Conservation (phyloP, 2,329 filamentous ascomycete species). For the Pezicula neosporulosa region DNA sequence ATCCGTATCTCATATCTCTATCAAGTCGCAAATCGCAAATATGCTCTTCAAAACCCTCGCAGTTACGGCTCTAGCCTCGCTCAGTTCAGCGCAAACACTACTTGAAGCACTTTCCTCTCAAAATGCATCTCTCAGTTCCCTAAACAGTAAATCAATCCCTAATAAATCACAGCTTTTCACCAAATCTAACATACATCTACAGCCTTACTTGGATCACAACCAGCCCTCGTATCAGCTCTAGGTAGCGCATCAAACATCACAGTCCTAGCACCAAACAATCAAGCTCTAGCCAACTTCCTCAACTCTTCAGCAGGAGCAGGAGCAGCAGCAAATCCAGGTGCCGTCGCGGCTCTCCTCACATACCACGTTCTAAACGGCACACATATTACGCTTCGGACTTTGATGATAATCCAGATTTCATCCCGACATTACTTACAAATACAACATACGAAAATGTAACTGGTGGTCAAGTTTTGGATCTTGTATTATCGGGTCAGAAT, state of each 20-base stretch:
- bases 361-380: constrained; percentile 27
- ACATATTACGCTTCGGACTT: constrained; percentile 15
- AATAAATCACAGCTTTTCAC: neutral
- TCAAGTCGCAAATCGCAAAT: neutral
- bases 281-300: constrained; percentile 27
- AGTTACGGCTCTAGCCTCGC: constrained; percentile 10
- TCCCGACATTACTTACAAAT: constrained; percentile 38
- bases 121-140: constrained; percentile 10
- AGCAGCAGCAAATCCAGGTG: constrained; percentile 26
- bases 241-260: constrained; percentile 46
- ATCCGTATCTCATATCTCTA: neutral
- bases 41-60: constrained; percentile 17
- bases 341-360: constrained; percentile 24
- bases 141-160: constrained; percentile 7
- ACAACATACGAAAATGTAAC: constrained; percentile 44
- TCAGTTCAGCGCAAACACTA: constrained; percentile 12
- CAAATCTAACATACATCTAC: constrained; percentile 13
- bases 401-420: constrained; percentile 31
- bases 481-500: constrained; percentile 36
- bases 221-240: constrained; percentile 34
- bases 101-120: constrained; percentile 10
- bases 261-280: constrained; percentile 31
- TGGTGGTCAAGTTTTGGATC: constrained; percentile 40
- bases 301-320: constrained; percentile 15
- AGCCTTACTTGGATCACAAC: constrained; percentile 31